These are phyloP conservation scores for Clathrus columnatus DNA, from an alignment of 768 basidiomycete species.

Conservation along the genomic window DNA sequence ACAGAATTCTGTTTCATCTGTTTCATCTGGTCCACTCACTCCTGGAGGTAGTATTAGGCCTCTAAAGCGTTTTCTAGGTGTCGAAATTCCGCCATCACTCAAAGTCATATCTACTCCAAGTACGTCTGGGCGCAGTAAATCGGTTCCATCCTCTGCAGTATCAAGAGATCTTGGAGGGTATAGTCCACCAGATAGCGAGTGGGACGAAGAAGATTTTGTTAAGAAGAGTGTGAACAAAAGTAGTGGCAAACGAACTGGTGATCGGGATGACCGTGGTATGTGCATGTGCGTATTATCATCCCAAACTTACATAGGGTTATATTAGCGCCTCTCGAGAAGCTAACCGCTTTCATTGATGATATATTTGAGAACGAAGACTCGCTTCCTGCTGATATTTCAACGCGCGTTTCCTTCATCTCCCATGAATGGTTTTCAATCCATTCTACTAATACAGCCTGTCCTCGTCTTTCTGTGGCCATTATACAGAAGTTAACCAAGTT, in stretches of 20 bases:
- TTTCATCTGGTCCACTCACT: background rate
- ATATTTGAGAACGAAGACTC: constrained; percentile 77
- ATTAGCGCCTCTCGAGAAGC: constrained; percentile 64
- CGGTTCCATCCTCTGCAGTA: constrained; percentile 21
- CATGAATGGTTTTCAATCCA: constrained; percentile 50
- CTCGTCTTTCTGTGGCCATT: constrained; percentile 47
- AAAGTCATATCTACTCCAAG: constrained; percentile 20
- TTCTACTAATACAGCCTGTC: constrained; percentile 48
- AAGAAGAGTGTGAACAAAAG: constrained; percentile 40
- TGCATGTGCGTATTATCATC: constrained; percentile 10
- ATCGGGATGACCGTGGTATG: constrained; percentile 67
- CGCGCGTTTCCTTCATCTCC: constrained; percentile 40
- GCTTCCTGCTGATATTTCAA: constrained; percentile 42
- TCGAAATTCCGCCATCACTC: constrained; percentile 24
- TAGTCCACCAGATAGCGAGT: constrained; percentile 34
- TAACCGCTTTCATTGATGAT: constrained; percentile 70
- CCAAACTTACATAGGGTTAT: background rate
- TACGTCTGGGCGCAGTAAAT: background rate
- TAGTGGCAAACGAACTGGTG: constrained; percentile 40
- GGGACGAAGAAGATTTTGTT: constrained; percentile 26
- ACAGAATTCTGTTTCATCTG: background rate
- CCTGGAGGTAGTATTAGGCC: constrained; percentile 11
- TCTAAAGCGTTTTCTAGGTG: constrained; percentile 24
- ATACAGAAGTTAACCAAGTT: constrained; percentile 64
- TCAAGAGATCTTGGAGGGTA: constrained; percentile 38